Evolutionary conservation across 2,329 filamentous ascomycete species (phyloP).

Genomic region (Diaporthe nobilis): DNA sequence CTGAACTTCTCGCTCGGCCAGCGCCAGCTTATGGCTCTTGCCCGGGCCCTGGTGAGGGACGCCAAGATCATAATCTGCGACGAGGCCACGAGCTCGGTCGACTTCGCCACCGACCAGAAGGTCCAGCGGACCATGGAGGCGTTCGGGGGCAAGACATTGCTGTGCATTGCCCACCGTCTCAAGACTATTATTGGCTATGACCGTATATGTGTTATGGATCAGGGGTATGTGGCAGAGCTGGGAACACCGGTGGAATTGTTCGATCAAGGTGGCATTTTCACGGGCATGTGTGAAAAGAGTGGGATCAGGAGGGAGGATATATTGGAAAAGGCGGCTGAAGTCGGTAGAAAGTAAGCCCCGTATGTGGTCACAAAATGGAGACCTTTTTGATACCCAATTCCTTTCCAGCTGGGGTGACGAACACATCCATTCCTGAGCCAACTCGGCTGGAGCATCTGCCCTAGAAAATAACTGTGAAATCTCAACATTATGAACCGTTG

Average conservation of each 20-base stretch:
- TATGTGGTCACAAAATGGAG: accelerated
- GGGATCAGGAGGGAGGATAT: constrained; percentile 77
- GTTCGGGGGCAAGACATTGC: constrained; percentile 87
- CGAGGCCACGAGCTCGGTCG: constrained; percentile 92
- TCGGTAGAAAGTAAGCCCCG: not conserved
- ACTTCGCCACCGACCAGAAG: constrained; percentile 97
- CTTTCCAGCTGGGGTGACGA: no score
- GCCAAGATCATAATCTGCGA: constrained; percentile 96
- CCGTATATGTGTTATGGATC: constrained; percentile 96
- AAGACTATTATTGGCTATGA: constrained; percentile 96
- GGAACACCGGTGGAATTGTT: constrained; percentile 82
- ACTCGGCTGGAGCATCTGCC: no score
- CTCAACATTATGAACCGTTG: no score
- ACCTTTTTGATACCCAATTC: not conserved
- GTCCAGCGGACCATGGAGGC: constrained; percentile 93
- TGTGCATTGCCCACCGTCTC: constrained; percentile 95
- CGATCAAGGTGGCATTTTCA: constrained; percentile 80
- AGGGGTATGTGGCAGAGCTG: constrained; percentile 87
- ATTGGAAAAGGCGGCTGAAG: not conserved
- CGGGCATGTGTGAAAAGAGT: constrained; percentile 89
- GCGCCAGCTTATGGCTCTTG: constrained; percentile 94
- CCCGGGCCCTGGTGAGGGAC: constrained; percentile 87
- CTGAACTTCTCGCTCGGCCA: constrained; percentile 96
- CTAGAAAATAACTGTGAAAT: no score
- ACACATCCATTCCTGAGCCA: no score